Conservation (phyloP, 345 rosid genomes). For the Cardamine occulta region DNA sequence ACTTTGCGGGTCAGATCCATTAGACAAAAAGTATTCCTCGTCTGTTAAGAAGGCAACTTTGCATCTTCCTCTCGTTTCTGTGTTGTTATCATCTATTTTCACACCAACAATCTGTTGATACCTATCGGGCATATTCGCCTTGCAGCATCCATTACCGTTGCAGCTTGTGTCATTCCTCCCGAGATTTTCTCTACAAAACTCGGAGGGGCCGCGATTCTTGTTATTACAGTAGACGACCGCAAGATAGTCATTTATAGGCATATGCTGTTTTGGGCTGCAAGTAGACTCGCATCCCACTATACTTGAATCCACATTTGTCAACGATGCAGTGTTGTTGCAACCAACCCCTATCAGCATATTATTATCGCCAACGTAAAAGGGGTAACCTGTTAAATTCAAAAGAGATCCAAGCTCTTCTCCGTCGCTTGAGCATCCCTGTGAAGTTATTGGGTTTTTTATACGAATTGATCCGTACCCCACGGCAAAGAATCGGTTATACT, state of each 20-base stretch:
- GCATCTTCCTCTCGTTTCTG: background rate
- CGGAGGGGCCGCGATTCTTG: background rate
- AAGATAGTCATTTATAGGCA: background rate
- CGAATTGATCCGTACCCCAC: background rate
- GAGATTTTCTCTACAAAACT: background rate
- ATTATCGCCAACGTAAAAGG: background rate
- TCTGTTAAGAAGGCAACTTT: conserved; percentile 30
- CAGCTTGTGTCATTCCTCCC: conserved; percentile 14
- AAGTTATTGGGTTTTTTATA: conserved; percentile 11
- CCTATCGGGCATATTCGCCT: conserved; percentile 22
- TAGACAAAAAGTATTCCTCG: background rate
- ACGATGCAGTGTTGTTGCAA: conserved; percentile 28
- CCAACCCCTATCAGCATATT: conserved; percentile 45
- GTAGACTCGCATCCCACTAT: conserved; percentile 44
- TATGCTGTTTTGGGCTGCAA: conserved; percentile 10
- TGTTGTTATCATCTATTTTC: background rate
- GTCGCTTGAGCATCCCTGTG: conserved; percentile 21
- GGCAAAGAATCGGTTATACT: background rate
- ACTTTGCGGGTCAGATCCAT: background rate
- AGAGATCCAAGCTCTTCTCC: background rate
- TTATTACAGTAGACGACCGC: background rate
- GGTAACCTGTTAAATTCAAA: conserved; percentile 30
- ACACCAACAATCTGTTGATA: conserved; percentile 14
- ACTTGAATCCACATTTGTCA: background rate
- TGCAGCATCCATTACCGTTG: conserved; percentile 49